These are phyloP conservation scores for Colletotrichum incanum DNA, from an alignment of 2,329 filamentous ascomycete genomes.

Conservation along the genomic window DNA sequence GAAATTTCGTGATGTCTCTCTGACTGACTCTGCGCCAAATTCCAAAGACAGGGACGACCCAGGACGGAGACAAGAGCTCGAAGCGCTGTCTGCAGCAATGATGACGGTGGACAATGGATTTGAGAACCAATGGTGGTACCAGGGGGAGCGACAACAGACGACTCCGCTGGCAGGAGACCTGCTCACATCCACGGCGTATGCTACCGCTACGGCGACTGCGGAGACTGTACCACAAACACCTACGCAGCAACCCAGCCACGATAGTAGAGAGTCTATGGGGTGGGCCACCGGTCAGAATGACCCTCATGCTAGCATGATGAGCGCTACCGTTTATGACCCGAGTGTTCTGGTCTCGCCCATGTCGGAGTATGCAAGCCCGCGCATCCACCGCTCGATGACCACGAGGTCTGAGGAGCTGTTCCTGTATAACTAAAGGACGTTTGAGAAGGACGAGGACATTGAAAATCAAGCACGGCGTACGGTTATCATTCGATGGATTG, in stretches of 20 bases:
- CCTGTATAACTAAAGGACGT: slow-evolving; percentile 40
- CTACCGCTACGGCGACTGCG: slow-evolving; percentile 8
- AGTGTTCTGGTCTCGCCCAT: slow-evolving; percentile 56
- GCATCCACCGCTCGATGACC: slow-evolving; percentile 55
- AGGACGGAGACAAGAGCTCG: slow-evolving; percentile 55
- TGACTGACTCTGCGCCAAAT: not conserved
- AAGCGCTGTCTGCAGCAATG: slow-evolving; percentile 66
- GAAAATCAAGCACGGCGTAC: slow-evolving; percentile 8
- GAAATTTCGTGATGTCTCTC: slow-evolving; percentile 39
- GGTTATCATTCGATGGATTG: slow-evolving; percentile 4
- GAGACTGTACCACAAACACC: slow-evolving; percentile 17
- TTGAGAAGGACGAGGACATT: not conserved
- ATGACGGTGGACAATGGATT: slow-evolving; percentile 73
- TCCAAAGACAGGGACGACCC: slow-evolving; percentile 32
- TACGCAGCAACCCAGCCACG: slow-evolving; percentile 5
- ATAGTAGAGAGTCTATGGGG: slow-evolving; percentile 46
- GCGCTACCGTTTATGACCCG: slow-evolving; percentile 28
- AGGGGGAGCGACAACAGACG: slow-evolving; percentile 54
- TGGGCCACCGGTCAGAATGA: slow-evolving; percentile 47
- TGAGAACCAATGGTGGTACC: slow-evolving; percentile 72
- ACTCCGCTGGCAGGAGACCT: slow-evolving; percentile 47
- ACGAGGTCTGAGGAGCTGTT: slow-evolving; percentile 62
- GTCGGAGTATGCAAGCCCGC: slow-evolving; percentile 49
- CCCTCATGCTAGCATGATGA: slow-evolving; percentile 35
- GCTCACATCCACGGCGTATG: slow-evolving; percentile 42